Base-by-base conservation (phyloP, 2,329 filamentous ascomycete species). In the Ceratocystis variospora region DNA sequence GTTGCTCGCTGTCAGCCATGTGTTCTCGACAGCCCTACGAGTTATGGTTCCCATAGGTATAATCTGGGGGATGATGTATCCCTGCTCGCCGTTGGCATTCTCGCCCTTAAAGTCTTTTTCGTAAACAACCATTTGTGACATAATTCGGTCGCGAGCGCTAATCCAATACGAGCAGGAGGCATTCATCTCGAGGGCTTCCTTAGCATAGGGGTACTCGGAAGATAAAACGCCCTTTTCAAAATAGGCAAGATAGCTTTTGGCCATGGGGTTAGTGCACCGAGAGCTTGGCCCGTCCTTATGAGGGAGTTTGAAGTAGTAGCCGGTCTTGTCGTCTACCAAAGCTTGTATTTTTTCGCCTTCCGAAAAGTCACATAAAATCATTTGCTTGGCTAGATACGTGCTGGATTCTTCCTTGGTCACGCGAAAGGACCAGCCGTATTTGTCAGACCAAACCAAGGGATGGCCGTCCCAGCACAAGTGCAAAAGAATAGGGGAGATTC, bases 111-210 rank as follows among this genome's bases (percentile, higher is more conserved):
- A 61, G 46, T 95, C 86, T 44, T 86, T 79, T 68, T 91, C 81
- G 73, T 96, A 96, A 0, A 99, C 88, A 1, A 96, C 92, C 81
- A 97, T 89, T 73, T 99, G 94, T n/a, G 87, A 89, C 81, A 79
- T 93, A 75, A 99, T 99, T 62, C 94, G 82, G 72, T 96, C 90
- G 69, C 94, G 83, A 17, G 94, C 92, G 72, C 90, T 96, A 71
- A 99, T 97, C 94, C 95, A 99, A 76, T 99, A 99, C 0, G 93
- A 97, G 74, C 95, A 99, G 0, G 91, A 96, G 0, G 94, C 91
- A 71, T 99, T 99, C 94, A 99, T 99, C 71, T 97, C 89, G 55
- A 99, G 78, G 0, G 95, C 94, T 74, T 96, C 91, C 73, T 95
- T 97, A 0, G 94, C 94, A 72, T 96, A 93, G 0, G 85, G 74